phyloP scores from a whole-genome alignment of 176 grass and related monocot genomes.

The Cenchrus fungigraminus region DNA sequence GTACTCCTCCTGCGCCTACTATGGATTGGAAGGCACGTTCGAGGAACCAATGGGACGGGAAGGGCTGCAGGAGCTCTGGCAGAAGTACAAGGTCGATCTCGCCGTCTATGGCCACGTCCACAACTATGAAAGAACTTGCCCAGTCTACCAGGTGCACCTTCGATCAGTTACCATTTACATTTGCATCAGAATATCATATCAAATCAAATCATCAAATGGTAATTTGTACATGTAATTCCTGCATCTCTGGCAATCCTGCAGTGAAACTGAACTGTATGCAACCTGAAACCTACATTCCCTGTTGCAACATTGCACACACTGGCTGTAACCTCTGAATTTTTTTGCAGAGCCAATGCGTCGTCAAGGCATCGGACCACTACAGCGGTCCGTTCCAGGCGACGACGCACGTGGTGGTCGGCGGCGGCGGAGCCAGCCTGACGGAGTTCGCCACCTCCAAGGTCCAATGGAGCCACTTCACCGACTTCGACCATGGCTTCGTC shows the following conservation, averaged over 20 bases:
- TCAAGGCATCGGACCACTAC: slow-evolving; percentile 58
- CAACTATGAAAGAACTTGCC: slow-evolving; percentile 34
- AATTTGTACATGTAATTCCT: slow-evolving; percentile 28
- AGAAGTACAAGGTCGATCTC: slow-evolving; percentile 61
- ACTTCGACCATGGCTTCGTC: slow-evolving; percentile 72
- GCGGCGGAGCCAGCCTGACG: slow-evolving; percentile 54
- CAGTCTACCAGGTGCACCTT: slow-evolving; percentile 20
- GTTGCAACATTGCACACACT: neutral
- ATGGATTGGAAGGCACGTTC: slow-evolving; percentile 9
- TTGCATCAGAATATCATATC: too few species aligned
- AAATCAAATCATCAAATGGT: neutral
- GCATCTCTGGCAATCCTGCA: neutral
- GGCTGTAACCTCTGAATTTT: slow-evolving; percentile 18
- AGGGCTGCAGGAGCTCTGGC: slow-evolving; percentile 32
- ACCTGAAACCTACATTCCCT: slow-evolving; percentile 21
- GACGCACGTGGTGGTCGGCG: slow-evolving; percentile 73
- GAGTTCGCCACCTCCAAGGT: slow-evolving; percentile 35
- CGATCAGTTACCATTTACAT: neutral
- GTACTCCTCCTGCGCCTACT: slow-evolving; percentile 15
- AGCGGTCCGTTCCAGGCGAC: slow-evolving; percentile 68
- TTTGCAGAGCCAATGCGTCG: slow-evolving; percentile 64
- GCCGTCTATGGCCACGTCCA: slow-evolving; percentile 27
- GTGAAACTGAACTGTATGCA: neutral
- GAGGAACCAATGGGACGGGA: slow-evolving; percentile 30
- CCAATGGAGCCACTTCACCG: slow-evolving; percentile 71